Base-by-base conservation (phyloP, 805 yeast species). In the Wickerhamiella spandovensis region DNA sequence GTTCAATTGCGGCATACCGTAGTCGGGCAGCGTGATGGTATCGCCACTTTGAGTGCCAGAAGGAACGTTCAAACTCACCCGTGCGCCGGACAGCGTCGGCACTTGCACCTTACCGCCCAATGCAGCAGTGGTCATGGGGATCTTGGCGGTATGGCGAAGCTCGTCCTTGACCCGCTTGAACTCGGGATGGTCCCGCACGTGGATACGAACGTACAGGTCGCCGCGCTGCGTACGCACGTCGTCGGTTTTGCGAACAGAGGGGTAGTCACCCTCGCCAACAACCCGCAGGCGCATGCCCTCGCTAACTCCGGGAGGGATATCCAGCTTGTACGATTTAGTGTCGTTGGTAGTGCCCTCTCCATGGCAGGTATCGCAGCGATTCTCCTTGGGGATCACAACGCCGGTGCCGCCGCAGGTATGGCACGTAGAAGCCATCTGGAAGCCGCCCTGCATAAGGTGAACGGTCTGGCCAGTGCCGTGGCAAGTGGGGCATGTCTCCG, bases 361-460 rank as follows among this genome's bases (percentile, higher is more conserved):
- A 56, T 81, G 89, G 69, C 99, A 92, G 1, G 80, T 64, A 1
- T 63, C 60, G 73, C 99, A 92, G 49, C 79, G 78, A 62, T 87
- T 88, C 13, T 71, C 68, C 18, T 75, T 72, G 45, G 80, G 76
- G 47, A 88, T 78, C 3, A 72, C 74, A 1, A 87, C 92, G 49
- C 99, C 99, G 5, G 84, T 71, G 41, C 99, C 99, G 44, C 75
- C 79, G 72, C 99, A 92, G 2, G 80, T 70, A 47, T 73, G 73
- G 74, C 99, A 92, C 12, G 96, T 87, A 0, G 95, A 80, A 2
- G 95, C 82, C 95, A 92, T 88, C 61, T 89, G 96, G 76, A 90
- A 92, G 0, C 97, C 97, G 3, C 95, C 96, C 57, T 82, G 82
- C 63, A 84, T 75, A 45, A 80, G 73, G 60, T 90, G 97, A 20